phyloP scores from a whole-genome alignment of 345 rosid species.

The Linum trigynum region DNA sequence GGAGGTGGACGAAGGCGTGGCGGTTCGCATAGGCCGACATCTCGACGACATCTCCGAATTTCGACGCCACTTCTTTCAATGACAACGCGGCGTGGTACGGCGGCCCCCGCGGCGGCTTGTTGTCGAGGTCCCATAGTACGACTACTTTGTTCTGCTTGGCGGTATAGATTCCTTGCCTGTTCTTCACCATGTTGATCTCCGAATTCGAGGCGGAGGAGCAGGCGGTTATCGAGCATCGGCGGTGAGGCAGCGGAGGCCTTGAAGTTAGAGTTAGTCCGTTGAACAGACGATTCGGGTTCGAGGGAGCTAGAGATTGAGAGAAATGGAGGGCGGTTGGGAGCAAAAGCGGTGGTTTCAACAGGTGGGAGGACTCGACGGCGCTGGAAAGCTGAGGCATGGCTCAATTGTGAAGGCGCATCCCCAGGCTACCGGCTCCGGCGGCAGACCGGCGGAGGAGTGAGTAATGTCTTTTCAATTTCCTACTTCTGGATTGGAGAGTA shows the following conservation, averaged over 20 bases:
- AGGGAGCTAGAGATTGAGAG: constrained; percentile 15
- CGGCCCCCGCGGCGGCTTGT: constrained; percentile 84
- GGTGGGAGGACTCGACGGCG: constrained; percentile 16
- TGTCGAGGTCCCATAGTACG: constrained; percentile 91
- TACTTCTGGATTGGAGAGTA: background rate
- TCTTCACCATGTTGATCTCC: constrained; percentile 76
- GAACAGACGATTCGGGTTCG: constrained; percentile 3
- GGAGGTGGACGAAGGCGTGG: constrained; percentile 78
- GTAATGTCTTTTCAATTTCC: background rate
- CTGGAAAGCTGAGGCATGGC: constrained; percentile 37
- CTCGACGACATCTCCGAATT: constrained; percentile 60
- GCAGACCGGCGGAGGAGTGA: background rate
- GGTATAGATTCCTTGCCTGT: constrained; percentile 60
- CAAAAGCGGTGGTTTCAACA: constrained; percentile 17
- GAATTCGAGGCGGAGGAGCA: constrained; percentile 31
- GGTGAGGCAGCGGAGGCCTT: constrained; percentile 6
- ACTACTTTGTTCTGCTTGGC: constrained; percentile 62
- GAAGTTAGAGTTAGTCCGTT: constrained; percentile 8
- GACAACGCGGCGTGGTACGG: constrained; percentile 68
- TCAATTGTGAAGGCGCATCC: background rate
- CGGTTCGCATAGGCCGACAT: constrained; percentile 87
- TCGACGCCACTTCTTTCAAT: constrained; percentile 47
- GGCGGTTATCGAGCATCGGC: constrained; percentile 16
- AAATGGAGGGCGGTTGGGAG: constrained; percentile 21
- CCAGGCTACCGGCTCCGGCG: background rate